phyloP scores from a whole-genome alignment of 129 eudicot species.

The Chrysanthemum lavandulifolium region DNA sequence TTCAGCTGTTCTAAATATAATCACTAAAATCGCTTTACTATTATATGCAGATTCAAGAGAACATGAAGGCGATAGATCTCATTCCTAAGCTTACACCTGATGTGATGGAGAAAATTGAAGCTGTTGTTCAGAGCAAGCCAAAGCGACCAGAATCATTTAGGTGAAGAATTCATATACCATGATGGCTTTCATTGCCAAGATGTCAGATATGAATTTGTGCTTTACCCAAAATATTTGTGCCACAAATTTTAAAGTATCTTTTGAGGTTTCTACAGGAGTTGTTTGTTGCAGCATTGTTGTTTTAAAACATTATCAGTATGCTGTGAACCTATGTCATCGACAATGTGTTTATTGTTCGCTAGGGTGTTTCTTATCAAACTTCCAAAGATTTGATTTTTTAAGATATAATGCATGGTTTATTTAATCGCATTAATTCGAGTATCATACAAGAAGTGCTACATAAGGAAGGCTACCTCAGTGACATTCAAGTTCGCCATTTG shows the following conservation, averaged over 20 bases:
- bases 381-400: neutral
- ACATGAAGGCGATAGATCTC: constrained; percentile 83
- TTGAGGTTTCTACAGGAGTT: neutral
- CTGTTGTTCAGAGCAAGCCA: constrained; percentile 80
- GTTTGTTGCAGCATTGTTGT: neutral
- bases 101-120: constrained; percentile 85
- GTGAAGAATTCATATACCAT: constrained; percentile 28
- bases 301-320: neutral
- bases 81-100: constrained; percentile 84
- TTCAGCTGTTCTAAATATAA: too few species aligned
- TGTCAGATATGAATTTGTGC: neutral
- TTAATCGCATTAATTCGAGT: constrained; percentile 1
- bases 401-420: neutral
- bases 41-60: constrained; percentile 67
- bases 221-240: neutral
- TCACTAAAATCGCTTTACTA: neutral
- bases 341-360: neutral
- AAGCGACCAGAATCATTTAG: constrained; percentile 84
- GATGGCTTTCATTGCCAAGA: neutral
- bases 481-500: neutral
- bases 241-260: neutral
- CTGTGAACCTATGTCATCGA: neutral
- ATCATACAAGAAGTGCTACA: constrained; percentile 23
- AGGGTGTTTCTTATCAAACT: neutral
- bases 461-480: constrained; percentile 12